Percentiles rank a stretch among this genome's conserved stretches.
Conservation (phyloP, 2,329 filamentous ascomycete genomes). For the Penicillium oxalicum region DNA sequence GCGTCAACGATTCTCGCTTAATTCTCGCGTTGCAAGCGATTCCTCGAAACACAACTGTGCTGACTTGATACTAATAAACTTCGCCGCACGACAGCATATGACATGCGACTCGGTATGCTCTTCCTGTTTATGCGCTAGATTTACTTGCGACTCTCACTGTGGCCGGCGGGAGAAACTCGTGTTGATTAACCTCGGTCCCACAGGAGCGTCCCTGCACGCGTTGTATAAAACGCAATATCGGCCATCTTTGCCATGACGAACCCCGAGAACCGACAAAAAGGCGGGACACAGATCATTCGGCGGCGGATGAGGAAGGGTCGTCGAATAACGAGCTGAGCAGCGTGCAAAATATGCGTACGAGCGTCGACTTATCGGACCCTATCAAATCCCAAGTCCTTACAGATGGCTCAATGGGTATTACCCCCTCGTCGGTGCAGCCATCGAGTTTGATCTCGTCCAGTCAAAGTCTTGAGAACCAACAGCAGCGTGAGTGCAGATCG, state of each 20-base stretch:
- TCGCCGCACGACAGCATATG: conserved; percentile 64
- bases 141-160: conserved; percentile 58
- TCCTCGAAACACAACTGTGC: conserved; percentile 34
- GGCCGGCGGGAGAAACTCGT: conserved; percentile 8
- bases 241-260: conserved; percentile 96
- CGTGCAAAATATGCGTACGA: conserved; percentile 45
- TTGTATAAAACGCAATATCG: conserved; percentile 98
- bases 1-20: not conserved
- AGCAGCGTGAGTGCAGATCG: conserved; percentile 60
- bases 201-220: conserved; percentile 93
- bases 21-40: no score
- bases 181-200: conserved; percentile 14
- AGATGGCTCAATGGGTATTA: conserved; percentile 42
- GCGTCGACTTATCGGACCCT: conserved; percentile 55
- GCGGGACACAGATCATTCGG: conserved; percentile 52
- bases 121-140: conserved; percentile 7
- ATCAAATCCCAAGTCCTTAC: conserved; percentile 39
- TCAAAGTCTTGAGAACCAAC: conserved; percentile 58
- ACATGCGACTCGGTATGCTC: conserved; percentile 78
- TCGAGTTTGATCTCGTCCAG: conserved; percentile 60
- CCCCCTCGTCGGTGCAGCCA: conserved; percentile 61
- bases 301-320: conserved; percentile 54
- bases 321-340: conserved; percentile 41
- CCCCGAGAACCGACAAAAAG: conserved; percentile 84
- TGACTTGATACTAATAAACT: conserved; percentile 39